Base-by-base conservation (phyloP, 2,329 filamentous ascomycete genomes). In the Cercospora janseana region DNA sequence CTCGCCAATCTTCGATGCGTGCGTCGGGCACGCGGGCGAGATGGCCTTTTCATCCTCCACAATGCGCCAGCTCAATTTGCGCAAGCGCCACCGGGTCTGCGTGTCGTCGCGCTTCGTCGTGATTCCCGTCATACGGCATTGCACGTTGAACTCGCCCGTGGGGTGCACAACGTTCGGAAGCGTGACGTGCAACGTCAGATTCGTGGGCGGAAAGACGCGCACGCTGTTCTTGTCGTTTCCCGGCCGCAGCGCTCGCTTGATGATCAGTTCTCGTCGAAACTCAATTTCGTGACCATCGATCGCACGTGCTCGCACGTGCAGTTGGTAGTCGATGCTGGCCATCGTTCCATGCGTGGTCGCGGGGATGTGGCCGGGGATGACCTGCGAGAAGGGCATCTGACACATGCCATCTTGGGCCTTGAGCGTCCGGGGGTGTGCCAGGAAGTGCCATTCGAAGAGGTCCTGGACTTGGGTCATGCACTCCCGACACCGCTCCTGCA, bases 131-230 rank as follows among this genome's bases (percentile, higher is more conserved):
- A 98, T 80, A 45, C 85, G 84, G 72, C 96, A 83, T 37, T 82
- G 79, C 42, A 96, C 79, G 8, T 78, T 86, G 72, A 94, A 92
- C 62, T 81, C 83, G 62, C 88, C 87, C 53, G 91, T 87, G 4
- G 92, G 90, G 72, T 95, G 86, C 56, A 96, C 84, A 57, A 95
- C 82, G 28, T 88, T 82, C 38, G 86, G 86, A 57, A 95, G 85
- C 63, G 88, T 84, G 56, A 93, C 86, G 64, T 84, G 85, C 51
- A 89, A 87, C 59, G 88, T 91, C 63, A 98, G 85, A 72, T 95
- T 93, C 60, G 93, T 98, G 0, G 93, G 92, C 40, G 92, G 93
- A 72, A 98, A 98, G 65, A 97, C 87, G 64, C 92, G 88, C 56
- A 95, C 84, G 12, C 88, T 94, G 71, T 91, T 85, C 71, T 94